phyloP scores from a whole-genome alignment of 305 asterid genomes.

The Fraxinus greggii region DNA sequence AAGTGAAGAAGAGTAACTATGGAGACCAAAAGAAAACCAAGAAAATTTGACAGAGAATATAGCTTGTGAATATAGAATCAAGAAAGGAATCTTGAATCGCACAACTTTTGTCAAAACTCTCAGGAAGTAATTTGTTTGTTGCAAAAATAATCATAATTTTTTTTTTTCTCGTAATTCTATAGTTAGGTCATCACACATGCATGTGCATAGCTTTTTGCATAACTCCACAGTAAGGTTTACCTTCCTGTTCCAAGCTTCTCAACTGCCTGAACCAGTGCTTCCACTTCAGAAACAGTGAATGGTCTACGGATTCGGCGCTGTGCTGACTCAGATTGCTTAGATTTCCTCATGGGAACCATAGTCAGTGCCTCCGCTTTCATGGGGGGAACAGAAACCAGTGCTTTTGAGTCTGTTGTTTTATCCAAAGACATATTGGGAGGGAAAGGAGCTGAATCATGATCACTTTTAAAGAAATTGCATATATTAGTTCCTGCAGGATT shows the following conservation, averaged over 20 bases:
- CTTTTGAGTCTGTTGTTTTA: conserved; percentile 58
- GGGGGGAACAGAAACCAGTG: conserved; percentile 54
- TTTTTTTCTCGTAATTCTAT: background rate
- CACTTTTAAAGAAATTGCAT: conserved; percentile 61
- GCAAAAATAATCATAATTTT: background rate
- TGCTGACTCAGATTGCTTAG: conserved; percentile 76
- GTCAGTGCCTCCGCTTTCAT: conserved; percentile 47
- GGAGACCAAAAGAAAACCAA: background rate
- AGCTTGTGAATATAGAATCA: background rate
- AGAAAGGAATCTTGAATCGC: background rate
- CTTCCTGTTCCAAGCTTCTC: conserved; percentile 99
- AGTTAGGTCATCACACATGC: background rate
- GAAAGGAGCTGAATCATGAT: conserved; percentile 69
- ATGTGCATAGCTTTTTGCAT: background rate
- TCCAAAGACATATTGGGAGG: conserved; percentile 54
- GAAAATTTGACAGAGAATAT: background rate
- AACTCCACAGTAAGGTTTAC: conserved; percentile 31
- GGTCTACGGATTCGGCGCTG: conserved; percentile 93
- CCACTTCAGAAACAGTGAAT: conserved; percentile 93
- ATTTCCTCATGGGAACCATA: conserved; percentile 54
- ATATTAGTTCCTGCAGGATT: conserved; percentile 33
- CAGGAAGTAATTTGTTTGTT: background rate
- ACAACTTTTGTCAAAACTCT: background rate
- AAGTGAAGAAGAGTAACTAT: background rate
- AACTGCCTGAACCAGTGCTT: conserved; percentile 95